Conservation (phyloP, 192 early-diverging fungal genomes). For the Umbelopsis sp. region DNA sequence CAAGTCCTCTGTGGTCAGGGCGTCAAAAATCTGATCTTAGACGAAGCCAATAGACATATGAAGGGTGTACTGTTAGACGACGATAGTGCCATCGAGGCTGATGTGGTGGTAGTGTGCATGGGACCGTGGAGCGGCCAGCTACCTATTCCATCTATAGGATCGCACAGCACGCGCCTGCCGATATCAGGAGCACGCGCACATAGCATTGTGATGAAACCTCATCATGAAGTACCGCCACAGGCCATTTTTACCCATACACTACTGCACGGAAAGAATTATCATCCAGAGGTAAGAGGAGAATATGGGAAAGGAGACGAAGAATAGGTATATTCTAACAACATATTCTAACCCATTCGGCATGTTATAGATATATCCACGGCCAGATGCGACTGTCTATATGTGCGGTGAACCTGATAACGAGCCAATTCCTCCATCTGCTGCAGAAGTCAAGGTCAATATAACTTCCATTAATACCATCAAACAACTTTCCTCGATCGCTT, state of each 20-base stretch:
- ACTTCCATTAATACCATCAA: constrained; percentile 25
- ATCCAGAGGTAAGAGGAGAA: constrained; percentile 38
- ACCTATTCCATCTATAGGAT: constrained; percentile 22
- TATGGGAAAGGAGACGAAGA: no score
- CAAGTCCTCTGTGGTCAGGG: constrained; percentile 26
- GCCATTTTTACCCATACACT: constrained; percentile 36
- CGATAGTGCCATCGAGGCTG: constrained; percentile 27
- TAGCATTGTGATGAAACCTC: constrained; percentile 37
- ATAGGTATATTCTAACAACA: no score
- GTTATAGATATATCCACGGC: constrained; percentile 39
- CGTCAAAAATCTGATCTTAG: constrained; percentile 15
- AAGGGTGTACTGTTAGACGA: constrained; percentile 31
- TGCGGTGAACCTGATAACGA: constrained; percentile 39
- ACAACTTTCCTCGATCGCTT: constrained; percentile 22
- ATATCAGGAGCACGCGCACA: constrained; percentile 41
- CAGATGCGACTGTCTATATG: constrained; percentile 51
- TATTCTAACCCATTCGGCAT: neutral
- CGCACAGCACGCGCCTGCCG: constrained; percentile 20
- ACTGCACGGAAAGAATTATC: constrained; percentile 17
- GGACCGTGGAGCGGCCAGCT: constrained; percentile 46
- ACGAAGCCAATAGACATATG: neutral
- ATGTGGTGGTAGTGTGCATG: constrained; percentile 44
- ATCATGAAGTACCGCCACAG: constrained; percentile 27
- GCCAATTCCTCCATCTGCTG: constrained; percentile 34
- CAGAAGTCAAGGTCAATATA: constrained; percentile 27